Evolutionary conservation across 768 basidiomycete species (phyloP).

Genomic region (Dictyophora rubrovolvata): DNA sequence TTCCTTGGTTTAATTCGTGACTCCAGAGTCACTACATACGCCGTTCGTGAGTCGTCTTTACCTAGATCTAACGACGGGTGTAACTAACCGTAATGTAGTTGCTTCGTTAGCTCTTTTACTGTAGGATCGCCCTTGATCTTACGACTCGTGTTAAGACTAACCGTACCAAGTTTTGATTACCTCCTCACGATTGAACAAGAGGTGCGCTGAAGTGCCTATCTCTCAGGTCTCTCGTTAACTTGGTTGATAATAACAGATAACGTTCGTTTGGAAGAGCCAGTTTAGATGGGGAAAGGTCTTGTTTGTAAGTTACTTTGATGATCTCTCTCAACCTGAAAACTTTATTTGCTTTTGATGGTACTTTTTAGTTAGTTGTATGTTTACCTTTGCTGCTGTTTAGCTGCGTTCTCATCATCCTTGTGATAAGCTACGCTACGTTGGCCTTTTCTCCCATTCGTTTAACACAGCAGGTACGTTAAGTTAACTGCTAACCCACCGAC

Average conservation of each 20-base stretch:
- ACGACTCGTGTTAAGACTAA: background rate
- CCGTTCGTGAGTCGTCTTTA: background rate
- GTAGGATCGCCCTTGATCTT: background rate
- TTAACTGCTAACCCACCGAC: background rate
- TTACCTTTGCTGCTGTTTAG: background rate
- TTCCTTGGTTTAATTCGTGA: background rate
- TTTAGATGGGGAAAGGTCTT: constrained; percentile 5
- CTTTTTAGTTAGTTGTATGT: background rate
- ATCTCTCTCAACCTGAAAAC: background rate
- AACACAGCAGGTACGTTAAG: background rate
- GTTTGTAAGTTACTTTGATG: background rate
- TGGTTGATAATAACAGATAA: background rate
- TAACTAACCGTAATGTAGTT: background rate
- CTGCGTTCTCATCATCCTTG: background rate
- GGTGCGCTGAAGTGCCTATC: background rate
- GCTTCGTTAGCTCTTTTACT: constrained; percentile 4
- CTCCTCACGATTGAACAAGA: constrained; percentile 2
- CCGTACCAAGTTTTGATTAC: background rate
- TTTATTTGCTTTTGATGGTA: background rate
- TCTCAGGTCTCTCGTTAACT: background rate
- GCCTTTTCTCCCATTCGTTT: background rate
- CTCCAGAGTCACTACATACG: constrained; percentile 1
- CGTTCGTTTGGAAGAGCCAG: constrained; percentile 2
- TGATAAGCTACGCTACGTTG: background rate
- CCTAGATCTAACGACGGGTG: background rate